Percentiles rank a stretch among this genome's conserved stretches.
phyloP scores from a whole-genome alignment of 2,329 filamentous ascomycete species.

The Pestalotiopsis sp. region DNA sequence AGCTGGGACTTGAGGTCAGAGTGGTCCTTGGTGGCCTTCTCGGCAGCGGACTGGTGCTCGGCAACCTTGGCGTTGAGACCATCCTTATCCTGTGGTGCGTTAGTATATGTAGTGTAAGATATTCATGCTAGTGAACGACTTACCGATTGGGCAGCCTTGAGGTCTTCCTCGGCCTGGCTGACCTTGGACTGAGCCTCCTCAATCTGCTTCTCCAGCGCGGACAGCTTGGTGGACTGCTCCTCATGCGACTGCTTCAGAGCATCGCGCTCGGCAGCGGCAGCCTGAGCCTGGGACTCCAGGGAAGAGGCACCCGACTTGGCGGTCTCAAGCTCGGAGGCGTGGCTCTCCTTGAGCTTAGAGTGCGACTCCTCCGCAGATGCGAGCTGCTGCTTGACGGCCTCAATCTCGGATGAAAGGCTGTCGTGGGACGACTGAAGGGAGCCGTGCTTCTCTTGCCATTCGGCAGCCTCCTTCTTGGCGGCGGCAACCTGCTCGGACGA shows the following conservation, averaged over 20 bases:
- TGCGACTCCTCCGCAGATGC: conserved; percentile 24
- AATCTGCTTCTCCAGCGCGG: conserved; percentile 31
- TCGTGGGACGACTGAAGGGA: conserved; percentile 20
- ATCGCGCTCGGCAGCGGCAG: conserved; percentile 29
- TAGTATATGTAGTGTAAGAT: neutral
- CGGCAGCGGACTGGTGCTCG: conserved; percentile 16
- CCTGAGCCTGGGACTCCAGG: conserved; percentile 29
- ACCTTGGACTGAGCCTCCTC: conserved; percentile 40
- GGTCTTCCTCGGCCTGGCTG: conserved; percentile 37
- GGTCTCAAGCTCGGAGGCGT: conserved; percentile 21
- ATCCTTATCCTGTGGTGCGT: conserved; percentile 27
- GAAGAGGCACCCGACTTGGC: conserved; percentile 17
- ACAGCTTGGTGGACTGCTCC: conserved; percentile 32
- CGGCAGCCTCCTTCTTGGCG: conserved; percentile 32
- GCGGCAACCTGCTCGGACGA: conserved; percentile 23
- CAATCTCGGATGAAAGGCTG: conserved; percentile 20
- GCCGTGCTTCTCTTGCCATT: conserved; percentile 24
- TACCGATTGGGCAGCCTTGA: conserved; percentile 36
- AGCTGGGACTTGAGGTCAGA: conserved; percentile 3
- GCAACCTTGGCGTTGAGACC: conserved; percentile 26
- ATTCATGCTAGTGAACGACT: conserved; percentile 11
- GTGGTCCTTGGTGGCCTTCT: conserved; percentile 11
- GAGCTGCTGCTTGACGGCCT: conserved; percentile 24
- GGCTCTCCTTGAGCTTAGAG: conserved; percentile 18
- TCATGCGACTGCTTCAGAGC: conserved; percentile 32